A percentile compares a stretch with the other conserved stretches of the same genome.
Conservation (phyloP, 2,329 filamentous ascomycete genomes). For the Fusarium austroafricanum region DNA sequence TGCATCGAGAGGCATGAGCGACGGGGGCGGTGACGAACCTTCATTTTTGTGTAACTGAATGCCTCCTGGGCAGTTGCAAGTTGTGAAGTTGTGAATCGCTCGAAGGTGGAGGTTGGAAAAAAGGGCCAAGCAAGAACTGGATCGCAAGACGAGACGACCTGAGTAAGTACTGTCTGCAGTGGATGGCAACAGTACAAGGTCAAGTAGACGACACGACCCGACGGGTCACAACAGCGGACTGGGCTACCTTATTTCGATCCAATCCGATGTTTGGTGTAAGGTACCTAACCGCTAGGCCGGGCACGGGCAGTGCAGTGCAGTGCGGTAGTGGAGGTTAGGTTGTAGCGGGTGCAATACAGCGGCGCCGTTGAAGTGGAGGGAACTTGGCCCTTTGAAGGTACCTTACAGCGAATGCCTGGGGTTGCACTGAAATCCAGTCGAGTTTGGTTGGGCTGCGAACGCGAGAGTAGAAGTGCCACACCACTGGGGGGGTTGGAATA, state of each 20-base stretch:
- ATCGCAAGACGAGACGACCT: conserved; percentile 38
- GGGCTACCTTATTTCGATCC: conserved; percentile 43
- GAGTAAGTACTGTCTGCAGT: conserved; percentile 12
- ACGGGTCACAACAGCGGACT: conserved; percentile 30
- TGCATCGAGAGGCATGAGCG: conserved; percentile 21
- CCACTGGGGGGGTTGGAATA: conserved; percentile 12
- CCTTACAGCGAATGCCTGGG: conserved; percentile 38
- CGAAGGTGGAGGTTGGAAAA: conserved; percentile 38
- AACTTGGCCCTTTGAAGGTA: conserved; percentile 29
- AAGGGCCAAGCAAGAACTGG: conserved; percentile 31
- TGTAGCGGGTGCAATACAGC: conserved; percentile 17
- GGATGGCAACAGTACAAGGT: not conserved
- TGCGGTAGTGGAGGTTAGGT: not conserved
- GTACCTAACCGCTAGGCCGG: conserved; percentile 30
- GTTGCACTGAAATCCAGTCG: conserved; percentile 2
- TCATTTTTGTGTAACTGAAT: conserved; percentile 52
- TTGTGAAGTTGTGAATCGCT: conserved; percentile 42
- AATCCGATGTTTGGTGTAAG: conserved; percentile 31
- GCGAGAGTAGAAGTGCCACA: not conserved
- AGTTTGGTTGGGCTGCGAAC: not conserved
- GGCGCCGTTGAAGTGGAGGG: conserved; percentile 36
- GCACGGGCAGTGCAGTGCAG: conserved; percentile 15
- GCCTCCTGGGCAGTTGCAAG: conserved; percentile 46
- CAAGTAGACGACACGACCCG: conserved; percentile 13
- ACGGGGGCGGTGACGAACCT: conserved; percentile 49